Evolutionary conservation across 2,329 filamentous ascomycete species (phyloP), one percentile per base, ranked within the genome.

Genomic region (Pleurostoma richardsiae): DNA sequence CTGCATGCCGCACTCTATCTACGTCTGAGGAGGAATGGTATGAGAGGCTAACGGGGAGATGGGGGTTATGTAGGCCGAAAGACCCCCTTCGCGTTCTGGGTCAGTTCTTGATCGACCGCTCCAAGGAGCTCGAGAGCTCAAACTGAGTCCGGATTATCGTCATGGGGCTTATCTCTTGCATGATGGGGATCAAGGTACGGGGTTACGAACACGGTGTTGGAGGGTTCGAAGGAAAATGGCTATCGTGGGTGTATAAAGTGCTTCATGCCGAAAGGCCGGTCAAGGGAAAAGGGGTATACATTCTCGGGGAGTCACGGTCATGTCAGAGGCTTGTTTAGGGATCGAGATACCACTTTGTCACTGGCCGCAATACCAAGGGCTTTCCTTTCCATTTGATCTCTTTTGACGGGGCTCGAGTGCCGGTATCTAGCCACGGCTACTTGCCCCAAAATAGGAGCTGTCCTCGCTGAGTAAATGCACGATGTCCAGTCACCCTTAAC

Each of bases 11-110:
- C 19, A 19, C 19, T 19, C 19, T 19, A 19, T 19, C 19, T 19
- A 19, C 19, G 19, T 19, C 19, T 19, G 19, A 19, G 19, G 19
- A 19, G 19, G 19, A 19, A 19, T 19, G 19, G 19, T 19, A 19
- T 19, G 19, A 19, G 19, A 19, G 19, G 19, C 19, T 19, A 19
- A 19, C 19, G 19, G 19, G 19, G 19, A 19, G 19, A 19, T 19
- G 19, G 19, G 19, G 19, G 19, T 19, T 19, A n/a, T 40, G 4
- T 47, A 80, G 86, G 54, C 86, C 86, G 2, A 71, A 74, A 31
- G 83, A 89, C 55, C 86, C 86, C 26, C 66, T 90, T 11, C 78
- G 82, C 42, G 77, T 82, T 6, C 66, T 90, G 4, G 86, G 86
- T 41, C 85, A 90, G 61, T 90, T 79, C 59, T 66, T 90, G 4